A percentile compares a stretch with the other conserved stretches of the same genome.
Evolutionary conservation across 495 filamentous ascomycete species (phyloP).

Genomic region (Ramalina intermedia): DNA sequence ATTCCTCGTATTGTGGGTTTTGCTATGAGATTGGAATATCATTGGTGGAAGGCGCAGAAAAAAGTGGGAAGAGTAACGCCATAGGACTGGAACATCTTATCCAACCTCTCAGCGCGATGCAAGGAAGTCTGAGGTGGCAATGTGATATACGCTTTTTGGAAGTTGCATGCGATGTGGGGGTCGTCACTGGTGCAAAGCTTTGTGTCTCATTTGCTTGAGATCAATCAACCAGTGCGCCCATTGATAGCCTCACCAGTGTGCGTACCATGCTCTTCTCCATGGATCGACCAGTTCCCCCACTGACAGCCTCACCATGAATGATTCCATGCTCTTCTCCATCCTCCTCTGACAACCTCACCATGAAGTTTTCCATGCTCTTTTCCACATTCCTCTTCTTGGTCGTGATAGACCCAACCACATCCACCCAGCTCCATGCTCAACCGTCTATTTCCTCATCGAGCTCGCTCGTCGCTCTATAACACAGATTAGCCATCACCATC

Average conservation of each 20-base stretch:
- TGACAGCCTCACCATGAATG: background rate
- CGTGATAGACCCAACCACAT: no score
- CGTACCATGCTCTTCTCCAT: background rate
- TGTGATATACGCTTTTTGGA: no score
- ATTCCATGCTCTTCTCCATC: constrained; percentile 1
- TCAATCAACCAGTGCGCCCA: background rate
- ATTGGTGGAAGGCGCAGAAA: no score
- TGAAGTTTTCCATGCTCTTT: background rate
- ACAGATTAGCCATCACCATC: background rate
- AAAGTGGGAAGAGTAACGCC: no score
- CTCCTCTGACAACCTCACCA: background rate
- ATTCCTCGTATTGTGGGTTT: no score
- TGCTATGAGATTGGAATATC: no score
- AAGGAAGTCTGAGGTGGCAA: no score
- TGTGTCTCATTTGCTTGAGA: no score
- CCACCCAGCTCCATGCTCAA: constrained; percentile 1
- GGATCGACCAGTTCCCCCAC: background rate
- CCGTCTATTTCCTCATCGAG: constrained; percentile 80
- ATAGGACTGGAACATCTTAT: no score
- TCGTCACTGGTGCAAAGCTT: no score
- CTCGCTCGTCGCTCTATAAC: constrained; percentile 63
- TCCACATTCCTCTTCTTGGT: background rate
- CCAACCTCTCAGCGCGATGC: no score
- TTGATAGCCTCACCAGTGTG: background rate
- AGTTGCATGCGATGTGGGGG: no score